Evolutionary conservation across 805 yeast species (phyloP), one percentile per base, ranked within the genome.

Genomic region (Candida coleopterorum): DNA sequence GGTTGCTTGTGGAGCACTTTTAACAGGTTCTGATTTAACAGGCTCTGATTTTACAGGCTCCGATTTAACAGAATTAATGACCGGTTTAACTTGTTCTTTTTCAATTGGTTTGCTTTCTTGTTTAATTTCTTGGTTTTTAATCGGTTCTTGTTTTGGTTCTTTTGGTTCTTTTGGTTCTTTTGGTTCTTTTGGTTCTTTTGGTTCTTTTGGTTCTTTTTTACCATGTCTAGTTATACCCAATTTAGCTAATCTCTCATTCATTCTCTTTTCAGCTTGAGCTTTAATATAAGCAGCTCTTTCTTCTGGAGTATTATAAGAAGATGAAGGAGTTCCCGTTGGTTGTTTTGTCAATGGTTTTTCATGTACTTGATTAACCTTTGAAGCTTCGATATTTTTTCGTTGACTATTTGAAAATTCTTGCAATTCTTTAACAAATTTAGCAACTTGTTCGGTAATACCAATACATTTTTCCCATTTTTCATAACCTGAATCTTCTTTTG

Each of bases 171-270:
- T 22, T 18, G 42, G 27, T 17, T 25, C 22, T n/a, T n/a, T n/a
- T n/a, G n/a, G n/a, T n/a, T n/a, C n/a, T n/a, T n/a, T n/a, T 12
- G 29, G 32, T 20, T 26, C 22, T 4, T 11, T 12, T 25, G 15
- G 24, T 8, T 4, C n/a, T 12, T 18, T 3, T 18, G 14, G 12
- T n/a, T 18, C 9, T 26, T 23, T 11, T 39, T 29, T 24, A 17
- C 52, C 54, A 39, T 62, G 60, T 52, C 77, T 65, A 16, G 70
- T 61, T 41, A 86, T 74, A 3, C 95, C 95, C 39, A 87, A 69
- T 43, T 80, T 83, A 3, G 94, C 95, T 50, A 87, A 68, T 49
- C 87, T 71, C 49, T 85, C 95, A 42, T 79, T 80, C 96, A 88
- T 87, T 58, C 85, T 75, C 58, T 65, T 64, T 50, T 80, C 79